Evolutionary conservation across 441 rosid species (phyloP).

Genomic region (Mallotus japonicus): DNA sequence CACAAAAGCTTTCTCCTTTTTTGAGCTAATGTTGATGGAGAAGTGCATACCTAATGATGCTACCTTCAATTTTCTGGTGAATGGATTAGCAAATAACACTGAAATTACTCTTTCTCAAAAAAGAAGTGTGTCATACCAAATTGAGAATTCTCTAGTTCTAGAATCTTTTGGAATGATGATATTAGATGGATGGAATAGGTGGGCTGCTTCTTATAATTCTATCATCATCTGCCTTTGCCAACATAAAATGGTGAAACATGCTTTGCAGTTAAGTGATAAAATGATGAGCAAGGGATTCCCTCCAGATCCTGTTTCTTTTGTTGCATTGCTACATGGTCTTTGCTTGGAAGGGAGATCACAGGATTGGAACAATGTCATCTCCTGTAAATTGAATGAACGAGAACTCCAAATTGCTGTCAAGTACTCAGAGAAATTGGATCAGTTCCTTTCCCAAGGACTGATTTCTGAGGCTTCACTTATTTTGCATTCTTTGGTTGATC

Average conservation of each 20-base stretch:
- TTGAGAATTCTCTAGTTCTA: slow-evolving; percentile 40
- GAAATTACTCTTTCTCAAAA: slow-evolving; percentile 19
- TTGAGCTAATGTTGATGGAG: slow-evolving; percentile 68
- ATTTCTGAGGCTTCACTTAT: slow-evolving; percentile 46
- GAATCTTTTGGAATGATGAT: slow-evolving; percentile 52
- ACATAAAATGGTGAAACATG: slow-evolving; percentile 59
- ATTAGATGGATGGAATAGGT: slow-evolving; percentile 54
- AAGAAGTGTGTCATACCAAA: slow-evolving; percentile 13
- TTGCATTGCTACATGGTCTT: slow-evolving; percentile 63
- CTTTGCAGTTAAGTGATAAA: slow-evolving; percentile 49
- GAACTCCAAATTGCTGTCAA: slow-evolving; percentile 48
- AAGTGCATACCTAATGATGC: slow-evolving; percentile 66
- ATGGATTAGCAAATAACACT: slow-evolving; percentile 56
- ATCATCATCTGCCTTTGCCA: slow-evolving; percentile 59
- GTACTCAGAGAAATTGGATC: slow-evolving; percentile 43
- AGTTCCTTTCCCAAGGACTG: slow-evolving; percentile 39
- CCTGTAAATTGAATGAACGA: slow-evolving; percentile 41
- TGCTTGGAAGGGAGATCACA: slow-evolving; percentile 56
- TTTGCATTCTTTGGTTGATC: slow-evolving; percentile 44
- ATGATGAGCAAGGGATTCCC: slow-evolving; percentile 53
- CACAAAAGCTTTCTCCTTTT: slow-evolving; percentile 55
- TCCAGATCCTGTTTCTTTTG: slow-evolving; percentile 58
- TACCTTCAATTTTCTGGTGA: slow-evolving; percentile 62
- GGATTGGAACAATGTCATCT: slow-evolving; percentile 47
- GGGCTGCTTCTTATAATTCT: slow-evolving; percentile 58